Base-by-base conservation (phyloP, 2,329 filamentous ascomycete species). In the Aureobasidium namibiae region DNA sequence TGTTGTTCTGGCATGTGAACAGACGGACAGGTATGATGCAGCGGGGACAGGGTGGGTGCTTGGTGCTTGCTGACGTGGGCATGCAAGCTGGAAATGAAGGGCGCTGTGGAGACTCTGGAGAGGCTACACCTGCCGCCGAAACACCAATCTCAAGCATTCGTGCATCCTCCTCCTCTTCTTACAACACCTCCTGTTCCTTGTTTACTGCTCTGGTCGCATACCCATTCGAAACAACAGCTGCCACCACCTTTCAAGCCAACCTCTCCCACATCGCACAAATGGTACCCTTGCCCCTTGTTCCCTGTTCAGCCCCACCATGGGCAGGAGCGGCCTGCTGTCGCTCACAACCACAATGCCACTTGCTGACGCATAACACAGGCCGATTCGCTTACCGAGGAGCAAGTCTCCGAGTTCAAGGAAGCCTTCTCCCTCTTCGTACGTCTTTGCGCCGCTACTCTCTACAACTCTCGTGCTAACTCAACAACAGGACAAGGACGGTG, bases 381-480 rank as follows among this genome's bases (percentile, higher is more conserved):
- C 76, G 94, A 99, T 76, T 92, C 92, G 77, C 88, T 99, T 73
- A 97, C 94, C 70, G 94, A 99, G 84, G 94, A 99, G 82, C 94
- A 99, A 85, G 94, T 99, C 76, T 97, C 94, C 75, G 94, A 99
- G 82, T 99, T 97, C 84, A 99, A 97, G 89, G 94, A 99, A 82
- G 94, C 94, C 59, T 99, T 99, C 81, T 99, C 94, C 76, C 90
- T 99, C 67, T 99, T 99, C 79, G 94, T 99, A 87, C 87, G 94
- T 86, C 59, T 63, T 45, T 45, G 21, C 42, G 48, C 29, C 26
- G 24, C 21, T 29, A n/a, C 33, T 13, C 41, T 14, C 21, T 42
- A 11, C 33, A 36, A 23, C 50, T 41, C 36, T 31, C 18, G 24
- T 50, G 18, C 57, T 59, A 45, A 59, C 46, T 8, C 57, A 26